Percentiles rank a stretch among this genome's conserved stretches.
Conservation (phyloP, 176 grass and related monocot genomes). For the Ampelocalamus luodianensis region DNA sequence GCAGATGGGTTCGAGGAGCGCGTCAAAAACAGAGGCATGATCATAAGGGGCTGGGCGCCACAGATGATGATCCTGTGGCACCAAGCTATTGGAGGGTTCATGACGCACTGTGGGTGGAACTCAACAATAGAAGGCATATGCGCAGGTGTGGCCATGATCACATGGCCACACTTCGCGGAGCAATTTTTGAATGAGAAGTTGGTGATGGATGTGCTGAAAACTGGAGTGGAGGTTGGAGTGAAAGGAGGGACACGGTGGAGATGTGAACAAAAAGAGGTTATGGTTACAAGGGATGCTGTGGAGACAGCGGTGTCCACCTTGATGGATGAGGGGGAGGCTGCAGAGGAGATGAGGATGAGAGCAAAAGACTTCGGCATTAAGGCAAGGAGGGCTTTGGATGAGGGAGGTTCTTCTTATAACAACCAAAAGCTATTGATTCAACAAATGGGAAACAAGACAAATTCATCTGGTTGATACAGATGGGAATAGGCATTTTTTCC, state of each 20-base stretch:
- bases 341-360: no score
- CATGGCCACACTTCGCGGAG: constrained; percentile 64
- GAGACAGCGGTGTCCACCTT: constrained; percentile 35
- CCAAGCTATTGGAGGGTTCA: constrained; percentile 61
- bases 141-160: constrained; percentile 65
- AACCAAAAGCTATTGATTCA: no score
- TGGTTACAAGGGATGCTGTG: constrained; percentile 48
- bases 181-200: constrained; percentile 70
- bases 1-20: constrained; percentile 59
- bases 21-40: constrained; percentile 42
- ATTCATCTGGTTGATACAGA: no score
- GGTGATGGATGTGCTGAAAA: constrained; percentile 69
- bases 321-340: no score
- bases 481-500: no score
- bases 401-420: no score
- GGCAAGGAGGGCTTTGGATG: no score
- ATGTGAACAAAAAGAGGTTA: constrained; percentile 33
- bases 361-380: no score
- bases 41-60: constrained; percentile 67
- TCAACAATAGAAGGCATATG: constrained; percentile 65
- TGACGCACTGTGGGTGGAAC: constrained; percentile 81
- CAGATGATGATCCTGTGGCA: constrained; percentile 74
- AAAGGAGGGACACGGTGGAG: constrained; percentile 39
- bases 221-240: constrained; percentile 48
- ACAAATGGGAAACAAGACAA: no score